Base-by-base conservation (phyloP, 108 stramenopile species). In the Fragilariopsis cylindrus region DNA sequence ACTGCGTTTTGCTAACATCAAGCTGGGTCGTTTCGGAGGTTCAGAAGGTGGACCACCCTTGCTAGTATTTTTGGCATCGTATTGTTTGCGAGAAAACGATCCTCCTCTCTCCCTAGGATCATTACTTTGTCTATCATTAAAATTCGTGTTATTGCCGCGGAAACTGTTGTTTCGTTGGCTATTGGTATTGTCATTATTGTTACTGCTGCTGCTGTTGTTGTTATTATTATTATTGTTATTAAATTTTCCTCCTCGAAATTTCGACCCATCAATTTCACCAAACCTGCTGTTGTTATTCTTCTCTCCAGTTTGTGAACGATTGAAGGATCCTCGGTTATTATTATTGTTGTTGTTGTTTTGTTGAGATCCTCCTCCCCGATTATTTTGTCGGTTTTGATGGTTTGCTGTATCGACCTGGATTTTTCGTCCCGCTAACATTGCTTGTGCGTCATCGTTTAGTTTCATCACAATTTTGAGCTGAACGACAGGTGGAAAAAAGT, bases 361-460 rank as follows among this genome's bases (percentile, higher is more conserved):
- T n/a, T 71, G 62, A 30, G 30, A 30, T 30, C 30, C 30, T 45
- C 71, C 71, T 30, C 30, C 30, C 30, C 30, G 30, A 15, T 70
- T 48, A 42, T 67, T 70, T 42, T 62, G 57, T 69, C 56, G 56
- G 15, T 57, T 39, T 9, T 52, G 52, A 45, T 67, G 54, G 44
- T 75, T 74, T 12, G 91, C 89, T 15, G 87, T 78, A 78, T 92
- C 86, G 48, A 92, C 68, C 69, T 92, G 88, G 67, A 92, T 77
- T 48, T 72, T 82, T 43, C 91, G 85, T 45, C 89, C 88, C 15
- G 81, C 78, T 56, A 86, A 47, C 54, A 16, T 19, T 39, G 74
- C 57, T 48, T 80, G 60, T 3, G 55, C 66, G 56, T 78, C 77
- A 13, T 70, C 45, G 60, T 82, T 80, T 42, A 86, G 50, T 69